phyloP scores from a whole-genome alignment of 371 early-diverging fungal species.

The Mortierella sp. region DNA sequence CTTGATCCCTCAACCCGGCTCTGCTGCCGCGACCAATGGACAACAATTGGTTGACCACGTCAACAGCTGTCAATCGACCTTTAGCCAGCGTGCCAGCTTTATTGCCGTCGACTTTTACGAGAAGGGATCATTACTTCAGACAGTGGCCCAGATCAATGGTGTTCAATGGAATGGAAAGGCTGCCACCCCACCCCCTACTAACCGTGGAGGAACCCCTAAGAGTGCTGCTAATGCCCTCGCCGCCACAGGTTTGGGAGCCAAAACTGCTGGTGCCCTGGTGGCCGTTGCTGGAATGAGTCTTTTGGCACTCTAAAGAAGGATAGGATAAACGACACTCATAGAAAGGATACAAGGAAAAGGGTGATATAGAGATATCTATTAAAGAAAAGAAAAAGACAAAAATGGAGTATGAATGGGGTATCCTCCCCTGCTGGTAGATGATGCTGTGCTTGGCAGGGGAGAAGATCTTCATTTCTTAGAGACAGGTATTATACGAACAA shows the following conservation, averaged over 20 bases:
- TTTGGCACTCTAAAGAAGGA: slow-evolving; percentile 19
- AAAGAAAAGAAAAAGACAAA: slow-evolving; percentile 13
- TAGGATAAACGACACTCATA: slow-evolving; percentile 14
- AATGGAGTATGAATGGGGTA: no score
- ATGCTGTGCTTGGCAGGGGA: no score
- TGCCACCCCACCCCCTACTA: slow-evolving; percentile 9
- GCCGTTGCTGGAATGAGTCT: slow-evolving; percentile 16
- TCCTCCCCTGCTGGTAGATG: no score
- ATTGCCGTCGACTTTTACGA: slow-evolving; percentile 84
- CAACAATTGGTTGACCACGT: slow-evolving; percentile 55
- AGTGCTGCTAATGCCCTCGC: slow-evolving; percentile 10
- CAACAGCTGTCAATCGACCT: slow-evolving; percentile 56
- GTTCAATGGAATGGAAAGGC: slow-evolving; percentile 59
- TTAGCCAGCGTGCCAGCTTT: slow-evolving; percentile 72
- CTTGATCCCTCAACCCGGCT: slow-evolving; percentile 63
- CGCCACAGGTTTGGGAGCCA: slow-evolving; percentile 12
- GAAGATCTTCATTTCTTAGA: no score
- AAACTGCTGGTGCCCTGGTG: neutral
- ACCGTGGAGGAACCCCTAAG: neutral
- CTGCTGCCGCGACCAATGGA: slow-evolving; percentile 62
- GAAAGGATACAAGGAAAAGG: slow-evolving; percentile 3
- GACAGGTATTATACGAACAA: no score
- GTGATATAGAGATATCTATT: neutral
- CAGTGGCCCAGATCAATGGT: slow-evolving; percentile 71
- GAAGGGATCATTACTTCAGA: slow-evolving; percentile 61